A percentile compares a stretch with the other conserved stretches of the same genome.
Conservation (phyloP, 139 green algal genomes). For the Coelastrella sp. region DNA sequence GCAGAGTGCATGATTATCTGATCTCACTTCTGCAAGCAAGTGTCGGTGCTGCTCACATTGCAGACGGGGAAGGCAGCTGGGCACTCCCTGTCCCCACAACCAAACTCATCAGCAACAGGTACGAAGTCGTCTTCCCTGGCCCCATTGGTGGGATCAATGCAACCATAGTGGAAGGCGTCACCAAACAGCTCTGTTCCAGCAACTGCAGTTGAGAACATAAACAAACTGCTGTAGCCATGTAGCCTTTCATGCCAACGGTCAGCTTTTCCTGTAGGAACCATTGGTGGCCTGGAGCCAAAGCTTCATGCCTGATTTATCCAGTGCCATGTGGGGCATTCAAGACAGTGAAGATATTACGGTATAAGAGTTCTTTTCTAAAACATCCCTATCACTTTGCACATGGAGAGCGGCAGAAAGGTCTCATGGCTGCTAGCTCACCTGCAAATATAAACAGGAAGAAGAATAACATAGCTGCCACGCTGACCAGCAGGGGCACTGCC, state of each 20-base stretch:
- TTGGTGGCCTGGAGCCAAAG: too few relatives aligned
- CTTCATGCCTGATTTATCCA: too few relatives aligned
- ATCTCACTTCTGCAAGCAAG: too few relatives aligned
- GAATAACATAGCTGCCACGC: slow-evolving; percentile 70
- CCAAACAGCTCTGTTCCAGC: slow-evolving; percentile 70
- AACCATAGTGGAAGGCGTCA: slow-evolving; percentile 71
- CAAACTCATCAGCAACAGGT: slow-evolving; percentile 51
- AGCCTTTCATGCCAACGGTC: too few relatives aligned
- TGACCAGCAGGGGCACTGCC: slow-evolving; percentile 78
- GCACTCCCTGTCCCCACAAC: slow-evolving; percentile 58
- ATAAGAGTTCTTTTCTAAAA: too few relatives aligned
- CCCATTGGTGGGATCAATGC: slow-evolving; percentile 53
- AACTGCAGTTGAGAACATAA: not conserved
- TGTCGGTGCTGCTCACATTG: not conserved
- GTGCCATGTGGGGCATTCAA: too few relatives aligned
- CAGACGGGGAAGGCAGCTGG: slow-evolving; percentile 14
- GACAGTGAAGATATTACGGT: too few relatives aligned
- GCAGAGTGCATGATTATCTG: too few relatives aligned
- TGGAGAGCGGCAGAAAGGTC: not conserved
- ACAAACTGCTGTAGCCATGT: not conserved
- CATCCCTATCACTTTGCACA: not conserved
- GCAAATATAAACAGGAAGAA: slow-evolving; percentile 85
- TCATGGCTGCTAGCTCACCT: not conserved
- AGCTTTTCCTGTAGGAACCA: too few relatives aligned
- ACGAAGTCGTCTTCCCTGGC: slow-evolving; percentile 5